Evolutionary conservation across 2,329 filamentous ascomycete species (phyloP), one percentile per base, ranked within the genome.

Genomic region (Diaporthe helianthi): DNA sequence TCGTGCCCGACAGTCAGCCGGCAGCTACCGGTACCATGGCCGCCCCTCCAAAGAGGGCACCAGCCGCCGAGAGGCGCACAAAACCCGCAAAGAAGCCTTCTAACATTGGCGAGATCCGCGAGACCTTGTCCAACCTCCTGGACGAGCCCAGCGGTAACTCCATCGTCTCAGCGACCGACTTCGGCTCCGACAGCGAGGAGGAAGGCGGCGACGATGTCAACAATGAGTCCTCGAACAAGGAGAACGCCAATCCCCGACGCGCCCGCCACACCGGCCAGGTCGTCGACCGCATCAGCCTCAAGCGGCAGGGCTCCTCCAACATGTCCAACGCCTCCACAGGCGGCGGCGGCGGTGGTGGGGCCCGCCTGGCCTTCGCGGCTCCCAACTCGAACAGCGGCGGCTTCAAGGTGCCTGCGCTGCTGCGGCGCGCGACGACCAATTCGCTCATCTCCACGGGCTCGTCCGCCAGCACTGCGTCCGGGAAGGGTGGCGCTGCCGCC

Each of bases 61-160:
- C 88, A 33, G 84, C 89, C n/a, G 79, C 88, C 71, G 78, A 87
- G 61, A 89, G 91, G 63, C 88, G 91, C 52, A 90, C 88, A 29
- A 86, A 84, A 68, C 82, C 83, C 19, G 84, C 83, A 65, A 88
- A 87, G 78, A 93, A 90, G 74, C 93, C 94, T 0, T 85, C 90
- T 6, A 92, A 90, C 22, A 83, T 97, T 12, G 89, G 90, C 33
- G 93, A 98, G 76, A 92, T 98, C 72, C 90, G 93, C 68, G 89
- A 95, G 77, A 93, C 92, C 0, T 83, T 98, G 8, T 97, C 93
- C 5, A 92, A 91, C 78, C 85, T 98, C 12, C 89, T 97, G 19
- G 94, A 97, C 29, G 89, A 92, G 52, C 86, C 88, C 31, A 84
- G 87, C 68, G 78, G 19, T 74, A 81, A 78, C 68, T 85, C 87